phyloP scores from a whole-genome alignment of 2,329 filamentous ascomycete genomes.

The Coleophoma crateriformis region DNA sequence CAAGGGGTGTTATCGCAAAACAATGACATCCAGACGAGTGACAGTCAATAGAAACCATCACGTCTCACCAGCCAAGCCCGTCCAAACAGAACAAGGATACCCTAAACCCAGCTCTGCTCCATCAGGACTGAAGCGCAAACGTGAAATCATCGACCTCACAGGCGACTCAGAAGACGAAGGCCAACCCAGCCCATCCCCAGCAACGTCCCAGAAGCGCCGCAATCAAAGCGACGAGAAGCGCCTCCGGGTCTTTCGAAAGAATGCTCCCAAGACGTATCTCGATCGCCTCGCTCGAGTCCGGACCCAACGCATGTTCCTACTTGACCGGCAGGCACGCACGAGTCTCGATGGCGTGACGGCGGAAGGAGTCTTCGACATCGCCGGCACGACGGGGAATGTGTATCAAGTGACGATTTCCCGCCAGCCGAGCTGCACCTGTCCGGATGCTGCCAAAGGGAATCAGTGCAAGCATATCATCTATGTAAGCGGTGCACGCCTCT shows the following conservation, averaged over 20 bases:
- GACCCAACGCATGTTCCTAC: conserved; percentile 51
- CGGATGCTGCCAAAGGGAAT: conserved; percentile 45
- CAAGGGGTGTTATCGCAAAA: too few species aligned
- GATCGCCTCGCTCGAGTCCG: conserved; percentile 40
- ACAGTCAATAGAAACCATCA: too few species aligned
- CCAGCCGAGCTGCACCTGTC: conserved; percentile 47
- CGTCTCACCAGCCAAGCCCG: too few species aligned
- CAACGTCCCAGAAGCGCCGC: too few species aligned
- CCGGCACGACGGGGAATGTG: conserved; percentile 56
- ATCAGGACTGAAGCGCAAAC: too few species aligned
- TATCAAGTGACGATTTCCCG: conserved; percentile 51
- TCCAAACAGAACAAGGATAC: too few species aligned
- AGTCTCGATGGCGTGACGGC: conserved; percentile 31
- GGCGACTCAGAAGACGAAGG: too few species aligned
- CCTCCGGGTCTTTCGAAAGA: conserved; percentile 31
- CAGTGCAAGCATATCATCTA: conserved; percentile 62
- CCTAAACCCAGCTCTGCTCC: too few species aligned
- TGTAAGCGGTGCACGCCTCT: conserved; percentile 27
- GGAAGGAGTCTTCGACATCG: conserved; percentile 47
- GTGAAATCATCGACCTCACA: too few species aligned
- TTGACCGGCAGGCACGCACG: conserved; percentile 34
- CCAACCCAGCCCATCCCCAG: too few species aligned
- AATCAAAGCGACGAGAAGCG: conserved; percentile 29
- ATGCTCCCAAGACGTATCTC: conserved; percentile 38
- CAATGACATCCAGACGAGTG: too few species aligned